These are phyloP conservation scores for Phlebopus sp. DNA, from an alignment of 1,284 basidiomycete genomes.

Conservation along the genomic window DNA sequence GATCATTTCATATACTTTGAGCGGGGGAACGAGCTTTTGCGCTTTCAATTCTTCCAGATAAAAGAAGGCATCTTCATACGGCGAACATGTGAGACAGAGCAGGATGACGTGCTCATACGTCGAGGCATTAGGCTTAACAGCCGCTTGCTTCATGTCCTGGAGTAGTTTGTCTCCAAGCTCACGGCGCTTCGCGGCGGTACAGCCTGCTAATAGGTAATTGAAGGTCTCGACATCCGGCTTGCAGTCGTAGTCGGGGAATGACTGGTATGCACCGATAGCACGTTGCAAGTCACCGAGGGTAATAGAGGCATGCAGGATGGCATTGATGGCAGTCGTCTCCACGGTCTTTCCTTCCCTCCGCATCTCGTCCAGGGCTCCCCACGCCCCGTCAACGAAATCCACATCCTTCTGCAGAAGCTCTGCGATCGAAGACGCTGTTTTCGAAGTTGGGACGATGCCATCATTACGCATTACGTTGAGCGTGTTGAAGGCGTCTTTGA, in stretches of 20 bases:
- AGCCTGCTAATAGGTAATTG: conserved; percentile 68
- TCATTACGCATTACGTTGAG: conserved; percentile 55
- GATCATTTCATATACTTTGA: conserved; percentile 58
- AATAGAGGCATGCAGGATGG: conserved; percentile 63
- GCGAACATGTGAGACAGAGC: conserved; percentile 66
- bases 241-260: conserved; percentile 53
- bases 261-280: conserved; percentile 74
- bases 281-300: conserved; percentile 69
- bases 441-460: conserved; percentile 42
- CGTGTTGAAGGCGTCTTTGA: conserved; percentile 58
- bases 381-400: conserved; percentile 63
- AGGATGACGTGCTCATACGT: conserved; percentile 69
- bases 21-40: conserved; percentile 52
- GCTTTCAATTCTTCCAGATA: conserved; percentile 86
- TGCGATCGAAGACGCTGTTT: conserved; percentile 53
- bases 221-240: conserved; percentile 64
- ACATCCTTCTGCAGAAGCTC: conserved; percentile 45
- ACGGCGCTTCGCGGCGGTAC: conserved; percentile 51
- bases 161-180: conserved; percentile 62
- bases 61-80: conserved; percentile 84
- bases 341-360: conserved; percentile 49
- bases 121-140: conserved; percentile 50
- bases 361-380: conserved; percentile 63
- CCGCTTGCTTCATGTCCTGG: conserved; percentile 55
- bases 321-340: conserved; percentile 61